Evolutionary conservation across 352 stramenopile species (phyloP), one percentile per base, ranked within the genome.

Genomic region (Globisporangium perplexum): DNA sequence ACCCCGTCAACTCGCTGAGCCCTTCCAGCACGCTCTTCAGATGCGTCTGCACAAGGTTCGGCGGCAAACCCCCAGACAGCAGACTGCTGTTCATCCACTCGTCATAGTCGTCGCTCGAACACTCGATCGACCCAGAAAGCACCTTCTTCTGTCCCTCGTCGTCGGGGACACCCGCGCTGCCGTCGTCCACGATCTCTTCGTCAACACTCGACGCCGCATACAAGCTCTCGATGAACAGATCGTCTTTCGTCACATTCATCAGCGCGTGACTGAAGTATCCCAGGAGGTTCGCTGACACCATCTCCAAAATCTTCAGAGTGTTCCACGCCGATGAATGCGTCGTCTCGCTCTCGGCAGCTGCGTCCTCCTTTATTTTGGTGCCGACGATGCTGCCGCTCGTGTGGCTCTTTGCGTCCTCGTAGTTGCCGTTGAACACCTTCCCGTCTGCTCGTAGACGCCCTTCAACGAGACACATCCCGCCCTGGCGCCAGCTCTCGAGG

Each of bases 331-430:
- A 28, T 55, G 57, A 15, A 8, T 50, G 41, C 41, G 46, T 47
- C 6, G 18, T 10, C 5, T 59, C 53, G n/a, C 12, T 51, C 47
- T 33, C 23, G 22, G 63, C 59, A 22, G 54, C 71, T 14, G 17
- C 17, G n/a, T 63, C 46, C 31, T 59, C 53, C n/a, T 65, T 70
- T 10, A 84, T 68, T 51, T 85, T 90, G 46, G 71, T 83, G 28
- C 85, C 85, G 14, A 87, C 64, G 62, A 95, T 93, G 42, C 71
- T 87, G 41, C 85, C 85, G 53, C 79, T 90, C 12, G 85, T 95
- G 53, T 92, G 83, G 38, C 83, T 93, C 43, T 93, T 95, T 7
- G 85, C 83, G 54, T 95, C 85, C 74, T 95, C 83, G 38, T 95
- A 95, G 41, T 63, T 88, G 26, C 85, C 85, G 41, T 67, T 77